Evolutionary conservation across 208 protist genomes (phyloP), one percentile per base, ranked within the genome.

Genomic region (Trypanosoma brucei): DNA sequence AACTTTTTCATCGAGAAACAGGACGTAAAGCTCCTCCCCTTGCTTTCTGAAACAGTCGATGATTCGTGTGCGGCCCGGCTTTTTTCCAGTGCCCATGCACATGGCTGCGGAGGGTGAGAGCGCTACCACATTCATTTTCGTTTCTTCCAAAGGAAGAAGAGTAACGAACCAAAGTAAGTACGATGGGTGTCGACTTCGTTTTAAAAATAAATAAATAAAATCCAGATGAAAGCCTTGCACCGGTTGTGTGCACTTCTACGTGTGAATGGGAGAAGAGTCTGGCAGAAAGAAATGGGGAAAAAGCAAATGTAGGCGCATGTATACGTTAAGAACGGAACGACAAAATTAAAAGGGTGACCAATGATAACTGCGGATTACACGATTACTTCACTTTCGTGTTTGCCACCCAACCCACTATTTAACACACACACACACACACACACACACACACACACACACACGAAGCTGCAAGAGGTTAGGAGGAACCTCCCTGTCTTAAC

Each of bases 1-100:
- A 2, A 46, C 67, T 35, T 62, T 66, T 9, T 62, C 55, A 36
- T 73, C 53, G 2, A 67, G 42, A 58, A 73, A 67, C n/a, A 73
- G 3, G 1, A 55, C 40, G 51, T 42, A 46, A n/a, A 65, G 8
- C 31, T 67, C 68, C n/a, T 31, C 8, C 22, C 11, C 30, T 57
- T 31, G 40, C 0, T 14, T 9, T 22, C 60, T 59, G 31, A 34
- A 46, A 45, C 53, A 73, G 3, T 37, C 6, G 22, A 67, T 4
- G 4, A 67, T 46, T 22, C 46, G 42, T 4, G 48, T 30, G 30
- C 59, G 46, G 53, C 61, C 55, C 9, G 60, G 45, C 22, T 56
- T 44, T 40, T 73, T 73, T 3, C 46, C 39, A 11, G 36, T 40
- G 13, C 55, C 55, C 35, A 73, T 50, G 38, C 22, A 67, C 8